Evolutionary conservation across 441 rosid genomes (phyloP).

Genomic region (Gossypium gossypioides): DNA sequence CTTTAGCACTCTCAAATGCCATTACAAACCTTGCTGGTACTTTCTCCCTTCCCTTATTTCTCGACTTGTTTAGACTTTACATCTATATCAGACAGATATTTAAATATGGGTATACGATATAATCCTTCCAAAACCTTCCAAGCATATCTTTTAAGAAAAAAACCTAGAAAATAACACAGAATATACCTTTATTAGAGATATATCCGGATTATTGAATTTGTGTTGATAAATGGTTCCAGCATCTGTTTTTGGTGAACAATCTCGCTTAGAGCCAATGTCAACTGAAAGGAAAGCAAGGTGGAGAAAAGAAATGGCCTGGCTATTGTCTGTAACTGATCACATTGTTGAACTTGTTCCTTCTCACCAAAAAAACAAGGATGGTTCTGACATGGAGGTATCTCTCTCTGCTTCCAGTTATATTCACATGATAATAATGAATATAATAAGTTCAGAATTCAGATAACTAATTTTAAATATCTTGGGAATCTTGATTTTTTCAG

Average conservation of each 20-base stretch:
- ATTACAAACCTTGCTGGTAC: constrained; percentile 84
- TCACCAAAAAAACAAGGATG: constrained; percentile 66
- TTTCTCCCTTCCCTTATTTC: neutral
- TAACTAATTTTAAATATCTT: neutral
- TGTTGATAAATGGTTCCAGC: constrained; percentile 26
- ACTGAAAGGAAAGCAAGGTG: constrained; percentile 62
- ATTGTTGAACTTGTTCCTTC: constrained; percentile 79
- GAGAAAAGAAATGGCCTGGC: constrained; percentile 78
- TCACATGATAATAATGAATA: neutral
- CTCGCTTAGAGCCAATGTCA: constrained; percentile 74
- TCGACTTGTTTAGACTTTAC: neutral
- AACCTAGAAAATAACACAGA: too few species aligned
- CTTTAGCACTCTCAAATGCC: constrained; percentile 88
- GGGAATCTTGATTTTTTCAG: constrained; percentile 20
- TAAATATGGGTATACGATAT: too few species aligned
- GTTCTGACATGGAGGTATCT: constrained; percentile 72
- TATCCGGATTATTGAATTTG: neutral
- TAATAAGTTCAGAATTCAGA: neutral
- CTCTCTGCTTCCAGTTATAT: neutral
- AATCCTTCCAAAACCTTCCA: too few species aligned
- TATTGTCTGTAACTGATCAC: constrained; percentile 74
- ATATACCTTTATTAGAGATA: too few species aligned
- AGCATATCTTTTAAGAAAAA: too few species aligned
- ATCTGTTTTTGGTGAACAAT: constrained; percentile 81
- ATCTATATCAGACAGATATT: neutral